These are phyloP conservation scores for Xerophyta viscosa DNA, from an alignment of 106 monocot genomes.

Conservation along the genomic window DNA sequence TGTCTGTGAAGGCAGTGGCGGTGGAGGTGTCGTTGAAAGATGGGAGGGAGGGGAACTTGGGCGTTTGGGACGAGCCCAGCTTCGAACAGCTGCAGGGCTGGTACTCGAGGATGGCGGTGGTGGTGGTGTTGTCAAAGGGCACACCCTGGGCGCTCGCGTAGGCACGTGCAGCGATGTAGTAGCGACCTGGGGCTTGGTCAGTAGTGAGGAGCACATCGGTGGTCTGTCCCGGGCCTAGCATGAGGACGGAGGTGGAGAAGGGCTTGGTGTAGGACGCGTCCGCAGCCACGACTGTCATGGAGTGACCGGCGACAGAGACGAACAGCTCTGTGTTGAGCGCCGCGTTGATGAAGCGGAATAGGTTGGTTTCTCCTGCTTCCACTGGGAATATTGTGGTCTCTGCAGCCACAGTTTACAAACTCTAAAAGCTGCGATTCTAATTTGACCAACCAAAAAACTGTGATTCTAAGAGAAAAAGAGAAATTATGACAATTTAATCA, in stretches of 20 bases:
- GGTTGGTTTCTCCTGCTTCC: slow-evolving; percentile 41
- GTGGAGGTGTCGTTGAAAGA: slow-evolving; percentile 47
- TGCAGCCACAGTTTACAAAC: slow-evolving; percentile 3
- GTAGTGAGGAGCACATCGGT: slow-evolving; percentile 47
- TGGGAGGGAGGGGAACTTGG: slow-evolving; percentile 28
- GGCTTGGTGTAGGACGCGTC: slow-evolving; percentile 66
- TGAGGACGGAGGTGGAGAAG: slow-evolving; percentile 34
- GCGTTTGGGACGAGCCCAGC: slow-evolving; percentile 3
- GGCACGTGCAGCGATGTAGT: slow-evolving; percentile 52
- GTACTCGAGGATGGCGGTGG: slow-evolving; percentile 17
- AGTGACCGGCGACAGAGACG: slow-evolving; percentile 43
- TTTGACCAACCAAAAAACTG: too few relatives aligned
- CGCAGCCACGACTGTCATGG: slow-evolving; percentile 42
- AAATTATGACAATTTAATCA: too few relatives aligned
- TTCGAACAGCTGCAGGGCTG: slow-evolving; percentile 24
- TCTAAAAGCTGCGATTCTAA: too few relatives aligned
- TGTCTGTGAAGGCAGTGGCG: slow-evolving; percentile 21
- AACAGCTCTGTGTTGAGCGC: slow-evolving; percentile 47
- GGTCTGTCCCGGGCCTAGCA: slow-evolving; percentile 55
- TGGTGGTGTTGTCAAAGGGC: slow-evolving; percentile 46
- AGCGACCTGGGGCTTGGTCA: slow-evolving; percentile 31
- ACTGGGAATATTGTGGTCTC: slow-evolving; percentile 35
- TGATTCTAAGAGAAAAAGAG: too few relatives aligned
- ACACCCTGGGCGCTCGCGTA: slow-evolving; percentile 30
- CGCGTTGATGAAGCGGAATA: slow-evolving; percentile 44